Evolutionary conservation across 2,329 filamentous ascomycete species (phyloP).

Genomic region (Cordyceps javanica): DNA sequence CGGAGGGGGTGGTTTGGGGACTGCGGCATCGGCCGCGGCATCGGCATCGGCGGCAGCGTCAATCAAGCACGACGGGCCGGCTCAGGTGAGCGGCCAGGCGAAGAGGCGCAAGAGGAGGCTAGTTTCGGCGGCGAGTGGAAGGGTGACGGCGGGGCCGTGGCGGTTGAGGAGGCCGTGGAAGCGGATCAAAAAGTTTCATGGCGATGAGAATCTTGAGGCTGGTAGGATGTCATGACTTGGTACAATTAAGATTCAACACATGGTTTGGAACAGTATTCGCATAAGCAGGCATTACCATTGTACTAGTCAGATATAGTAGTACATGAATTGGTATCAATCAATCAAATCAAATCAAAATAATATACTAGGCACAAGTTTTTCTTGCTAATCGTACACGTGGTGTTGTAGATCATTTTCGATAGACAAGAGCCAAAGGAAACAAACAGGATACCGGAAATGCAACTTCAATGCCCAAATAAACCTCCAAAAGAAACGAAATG

Average conservation of each 20-base stretch:
- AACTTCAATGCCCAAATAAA: neutral
- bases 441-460: neutral
- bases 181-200: neutral
- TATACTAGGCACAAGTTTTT: neutral
- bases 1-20: too few species aligned
- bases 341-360: neutral
- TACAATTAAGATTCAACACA: too few species aligned
- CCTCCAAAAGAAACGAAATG: neutral
- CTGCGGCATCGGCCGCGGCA: neutral
- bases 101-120: conserved; percentile 17
- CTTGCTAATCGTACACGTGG: conserved; percentile 5
- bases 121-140: conserved; percentile 8
- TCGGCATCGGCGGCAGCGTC: too few species aligned
- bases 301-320: too few species aligned
- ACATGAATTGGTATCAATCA: neutral
- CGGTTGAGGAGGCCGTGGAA: conserved; percentile 8
- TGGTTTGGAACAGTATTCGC: too few species aligned
- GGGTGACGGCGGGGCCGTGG: neutral
- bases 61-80: neutral
- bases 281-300: too few species aligned
- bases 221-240: neutral
- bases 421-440: neutral
- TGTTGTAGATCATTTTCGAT: neutral
- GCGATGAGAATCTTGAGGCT: conserved; percentile 1
- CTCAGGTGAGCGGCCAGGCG: neutral